These are phyloP conservation scores for Urtica urens DNA, from an alignment of 306 rosid genomes.

Conservation along the genomic window DNA sequence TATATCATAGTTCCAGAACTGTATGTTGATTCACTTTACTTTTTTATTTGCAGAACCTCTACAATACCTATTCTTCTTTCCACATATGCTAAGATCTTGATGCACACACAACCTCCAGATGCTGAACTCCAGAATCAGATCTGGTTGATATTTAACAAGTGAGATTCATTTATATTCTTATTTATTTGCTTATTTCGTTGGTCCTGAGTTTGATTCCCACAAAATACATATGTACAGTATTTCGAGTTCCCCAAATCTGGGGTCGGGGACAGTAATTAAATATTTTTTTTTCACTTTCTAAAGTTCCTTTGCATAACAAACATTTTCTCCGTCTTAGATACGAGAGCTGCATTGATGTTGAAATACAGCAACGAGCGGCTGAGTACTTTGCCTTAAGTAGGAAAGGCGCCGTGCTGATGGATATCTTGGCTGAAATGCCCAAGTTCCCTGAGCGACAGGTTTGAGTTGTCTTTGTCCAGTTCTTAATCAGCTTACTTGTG, in stretches of 20 bases:
- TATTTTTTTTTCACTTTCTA: slow-evolving; percentile 10
- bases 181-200: too few relatives aligned
- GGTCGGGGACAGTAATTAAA: too few relatives aligned
- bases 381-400: slow-evolving; percentile 88
- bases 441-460: slow-evolving; percentile 99
- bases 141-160: slow-evolving; percentile 92
- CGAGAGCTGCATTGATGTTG: slow-evolving; percentile 96
- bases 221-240: too few relatives aligned
- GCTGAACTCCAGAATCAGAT: slow-evolving; percentile 91
- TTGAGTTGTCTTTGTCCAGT: slow-evolving; percentile 18
- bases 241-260: too few relatives aligned
- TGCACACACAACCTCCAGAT: slow-evolving; percentile 97
- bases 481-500: slow-evolving; percentile 2
- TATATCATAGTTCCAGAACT: neutral
- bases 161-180: slow-evolving; percentile 27
- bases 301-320: slow-evolving; percentile 23
- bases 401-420: slow-evolving; percentile 78
- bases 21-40: slow-evolving; percentile 4
- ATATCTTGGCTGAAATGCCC: slow-evolving; percentile 97
- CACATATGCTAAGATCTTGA: slow-evolving; percentile 92
- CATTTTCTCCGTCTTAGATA: slow-evolving; percentile 43
- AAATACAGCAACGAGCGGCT: slow-evolving; percentile 96
- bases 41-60: slow-evolving; percentile 56
- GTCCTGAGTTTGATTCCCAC: too few relatives aligned
- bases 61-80: slow-evolving; percentile 90